Evolutionary conservation across 208 protist genomes (phyloP).

Genomic region (Trypanosoma brucei): DNA sequence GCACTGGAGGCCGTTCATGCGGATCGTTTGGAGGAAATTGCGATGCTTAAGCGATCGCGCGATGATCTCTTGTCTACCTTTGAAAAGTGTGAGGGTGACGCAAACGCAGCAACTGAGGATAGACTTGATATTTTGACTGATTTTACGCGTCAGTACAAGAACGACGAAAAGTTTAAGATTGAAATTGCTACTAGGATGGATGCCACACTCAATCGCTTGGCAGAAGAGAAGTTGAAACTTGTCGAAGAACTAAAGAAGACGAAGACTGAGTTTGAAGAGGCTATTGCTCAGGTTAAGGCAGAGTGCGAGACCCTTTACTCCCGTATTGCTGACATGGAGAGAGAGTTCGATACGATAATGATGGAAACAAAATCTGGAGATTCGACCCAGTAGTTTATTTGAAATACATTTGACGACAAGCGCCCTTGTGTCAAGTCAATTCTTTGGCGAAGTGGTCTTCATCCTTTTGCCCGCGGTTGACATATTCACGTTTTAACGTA

Average conservation of each 20-base stretch:
- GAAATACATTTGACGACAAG: too few species aligned
- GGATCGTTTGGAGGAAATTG: constrained; percentile 39
- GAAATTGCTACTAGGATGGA: constrained; percentile 51
- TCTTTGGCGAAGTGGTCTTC: too few species aligned
- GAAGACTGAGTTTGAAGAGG: constrained; percentile 47
- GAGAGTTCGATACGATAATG: constrained; percentile 74
- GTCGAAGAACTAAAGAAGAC: constrained; percentile 42
- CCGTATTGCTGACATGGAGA: constrained; percentile 77
- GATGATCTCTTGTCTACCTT: constrained; percentile 30
- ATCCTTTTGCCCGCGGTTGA: too few species aligned
- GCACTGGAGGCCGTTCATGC: constrained; percentile 63
- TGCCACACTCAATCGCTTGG: constrained; percentile 37
- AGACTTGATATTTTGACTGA: constrained; percentile 82
- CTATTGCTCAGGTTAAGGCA: constrained; percentile 52
- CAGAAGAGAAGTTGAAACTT: constrained; percentile 60
- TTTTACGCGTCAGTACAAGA: constrained; percentile 82
- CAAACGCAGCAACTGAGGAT: constrained; percentile 38
- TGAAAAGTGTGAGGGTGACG: constrained; percentile 24
- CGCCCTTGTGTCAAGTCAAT: too few species aligned
- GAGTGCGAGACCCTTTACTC: constrained; percentile 55
- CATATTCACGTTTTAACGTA: too few species aligned
- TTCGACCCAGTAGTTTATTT: not conserved
- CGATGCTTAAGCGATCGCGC: constrained; percentile 30
- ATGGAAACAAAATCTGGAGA: constrained; percentile 9
- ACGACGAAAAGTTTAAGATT: constrained; percentile 62